These are phyloP conservation scores for Tricholoma sp. DNA, from an alignment of 768 basidiomycete genomes.

Conservation along the genomic window DNA sequence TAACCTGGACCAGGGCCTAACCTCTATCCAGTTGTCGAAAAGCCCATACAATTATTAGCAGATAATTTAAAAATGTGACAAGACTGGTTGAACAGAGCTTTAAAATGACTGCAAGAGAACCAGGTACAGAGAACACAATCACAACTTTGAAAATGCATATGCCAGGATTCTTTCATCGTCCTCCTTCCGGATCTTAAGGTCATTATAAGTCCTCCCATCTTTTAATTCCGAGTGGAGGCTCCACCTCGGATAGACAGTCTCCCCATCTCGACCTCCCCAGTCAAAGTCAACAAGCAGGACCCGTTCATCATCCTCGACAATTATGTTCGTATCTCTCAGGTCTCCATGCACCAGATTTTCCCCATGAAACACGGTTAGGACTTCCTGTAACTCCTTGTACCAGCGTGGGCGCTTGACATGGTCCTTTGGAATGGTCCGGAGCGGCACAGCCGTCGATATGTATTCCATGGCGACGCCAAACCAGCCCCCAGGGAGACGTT, in stretches of 20 bases:
- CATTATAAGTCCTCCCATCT: constrained; percentile 1
- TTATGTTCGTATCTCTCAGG: background rate
- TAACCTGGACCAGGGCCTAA: background rate
- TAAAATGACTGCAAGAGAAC: background rate
- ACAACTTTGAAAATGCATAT: background rate
- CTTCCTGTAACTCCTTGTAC: background rate
- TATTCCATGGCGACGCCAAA: constrained; percentile 21
- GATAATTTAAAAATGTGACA: background rate
- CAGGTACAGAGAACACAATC: background rate
- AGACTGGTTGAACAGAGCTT: background rate
- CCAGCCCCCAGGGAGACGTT: constrained; percentile 25
- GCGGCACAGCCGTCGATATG: constrained; percentile 8
- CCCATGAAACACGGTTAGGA: background rate
- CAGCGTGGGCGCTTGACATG: background rate
- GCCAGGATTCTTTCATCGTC: constrained; percentile 9
- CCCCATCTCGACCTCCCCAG: constrained; percentile 12
- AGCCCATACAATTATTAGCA: background rate
- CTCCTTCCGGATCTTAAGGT: constrained; percentile 10
- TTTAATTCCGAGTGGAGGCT: constrained; percentile 7
- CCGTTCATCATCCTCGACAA: constrained; percentile 3
- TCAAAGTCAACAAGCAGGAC: constrained; percentile 14
- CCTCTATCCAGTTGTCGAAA: background rate
- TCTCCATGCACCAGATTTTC: background rate
- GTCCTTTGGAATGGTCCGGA: background rate
- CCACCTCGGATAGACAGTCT: constrained; percentile 9